Base-by-base conservation (phyloP, 106 monocot species). In the Hemerocallis citrina region DNA sequence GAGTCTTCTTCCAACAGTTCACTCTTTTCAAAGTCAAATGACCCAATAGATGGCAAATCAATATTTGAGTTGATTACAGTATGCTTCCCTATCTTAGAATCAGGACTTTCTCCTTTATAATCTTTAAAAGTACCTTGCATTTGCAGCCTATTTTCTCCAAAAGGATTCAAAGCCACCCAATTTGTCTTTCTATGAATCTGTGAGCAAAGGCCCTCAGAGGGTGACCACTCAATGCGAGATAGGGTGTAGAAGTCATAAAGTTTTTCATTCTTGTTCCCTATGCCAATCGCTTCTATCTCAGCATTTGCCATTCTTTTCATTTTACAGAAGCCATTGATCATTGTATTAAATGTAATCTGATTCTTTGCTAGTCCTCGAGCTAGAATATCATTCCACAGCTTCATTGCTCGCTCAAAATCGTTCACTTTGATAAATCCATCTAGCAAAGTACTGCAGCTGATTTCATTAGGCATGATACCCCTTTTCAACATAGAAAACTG, bases 401-500 rank as follows among this genome's bases (percentile, higher is more conserved):
- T 91, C 31, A 88, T 73, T 41, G 86, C 84, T 49, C 56, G 43
- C 19, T 83, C 74, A 66, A 42, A 63, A 64, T 77, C 51, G 35
- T 91, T 76, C 45, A 48, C 54, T 66, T 96, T 96, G 40, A 96
- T 81, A 41, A 96, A 72, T 3, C 79, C 86, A 79, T 96, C 77
- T 7, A 96, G 59, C 35, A 96, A 25, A 45, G 74, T 82, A 43
- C 96, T 74, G 60, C 77, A 91, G 67, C 84, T 96, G 38, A 88
- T 85, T 63, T 96, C 96, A 77, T 91, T 88, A 59, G 96, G 96
- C 10, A 34, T 50, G 15, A 96, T 57, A 44, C 74, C 91, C 37
- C 81, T 84, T 69, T 88, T 91, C 62, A 85, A 65, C 91, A 96
- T 96, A 48, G 88, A 66, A 74, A 78, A 91, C 96, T 91, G 91